Base-by-base conservation (phyloP, 1,139 yeast species). In the Pneumocystis jirovecii region DNA sequence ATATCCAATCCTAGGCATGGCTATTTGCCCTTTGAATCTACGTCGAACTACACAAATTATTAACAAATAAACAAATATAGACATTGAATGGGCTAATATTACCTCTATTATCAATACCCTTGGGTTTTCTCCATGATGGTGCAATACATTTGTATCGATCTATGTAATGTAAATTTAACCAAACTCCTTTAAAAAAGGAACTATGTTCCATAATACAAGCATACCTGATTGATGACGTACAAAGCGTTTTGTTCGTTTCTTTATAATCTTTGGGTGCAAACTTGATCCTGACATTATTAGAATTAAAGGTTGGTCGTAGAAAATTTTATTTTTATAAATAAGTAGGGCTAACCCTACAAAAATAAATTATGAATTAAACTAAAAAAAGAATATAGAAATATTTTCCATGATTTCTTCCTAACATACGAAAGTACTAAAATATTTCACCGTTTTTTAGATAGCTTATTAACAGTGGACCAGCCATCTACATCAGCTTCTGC, bases 211-310 rank as follows among this genome's bases (percentile, higher is more conserved):
- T 31, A 37, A 37, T 10, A 37, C 40, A 12, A 37, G 40, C 83
- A 97, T 90, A 88, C 95, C 99, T 81, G 97, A 90, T 85, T 95
- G 98, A 82, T 93, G 97, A 85, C 99, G 90, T 93, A 90, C 93
- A 89, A 95, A 95, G 86, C 87, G 87, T 85, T 88, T 88, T 80
- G 91, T 81, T 89, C 90, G 95, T 91, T 95, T 95, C 93, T 95
- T 95, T 82, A 93, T 97, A 83, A 95, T 93, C 90, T 89, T 91
- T 83, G 97, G 97, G 86, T 89, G 96, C 78, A 96, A 90, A 80
- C 89, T 84, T 77, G 96, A 85, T 83, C 96, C 89, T 84, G 97
- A 96, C 98, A 93, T 86, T 80, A 77, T 70, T 40, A 37, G 44
- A 31, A n/a, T 59, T 19, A 61, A 19, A 3, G 42, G 67, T 62